Evolutionary conservation across 768 basidiomycete genomes (phyloP).

Genomic region (Pisolithus tinctorius): DNA sequence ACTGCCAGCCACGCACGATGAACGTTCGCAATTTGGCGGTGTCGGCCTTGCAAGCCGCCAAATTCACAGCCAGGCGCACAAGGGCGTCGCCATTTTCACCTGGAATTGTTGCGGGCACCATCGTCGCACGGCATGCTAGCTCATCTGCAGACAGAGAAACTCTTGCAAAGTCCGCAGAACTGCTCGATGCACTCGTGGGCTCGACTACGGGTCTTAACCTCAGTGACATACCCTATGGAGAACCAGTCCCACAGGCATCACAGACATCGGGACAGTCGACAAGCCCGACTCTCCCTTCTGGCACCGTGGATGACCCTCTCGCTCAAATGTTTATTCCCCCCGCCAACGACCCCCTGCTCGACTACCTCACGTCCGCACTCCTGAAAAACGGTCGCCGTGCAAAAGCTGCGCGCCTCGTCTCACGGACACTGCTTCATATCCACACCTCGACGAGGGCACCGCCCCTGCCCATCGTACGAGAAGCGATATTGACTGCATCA

Average conservation of each 20-base stretch:
- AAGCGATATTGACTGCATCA: slow-evolving; percentile 61
- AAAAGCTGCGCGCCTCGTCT: slow-evolving; percentile 47
- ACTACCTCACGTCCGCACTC: slow-evolving; percentile 55
- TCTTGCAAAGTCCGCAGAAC: slow-evolving; percentile 16
- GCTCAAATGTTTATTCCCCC: slow-evolving; percentile 55
- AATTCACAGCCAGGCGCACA: background rate
- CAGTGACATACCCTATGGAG: slow-evolving; percentile 1
- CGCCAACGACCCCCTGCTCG: slow-evolving; percentile 66
- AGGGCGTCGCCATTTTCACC: background rate
- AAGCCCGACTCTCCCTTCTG: background rate
- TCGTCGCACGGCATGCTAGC: slow-evolving; percentile 8
- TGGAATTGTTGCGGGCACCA: background rate
- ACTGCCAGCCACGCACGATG: slow-evolving; percentile 3
- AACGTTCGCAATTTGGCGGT: slow-evolving; percentile 5
- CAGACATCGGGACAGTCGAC: background rate
- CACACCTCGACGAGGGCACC: slow-evolving; percentile 68
- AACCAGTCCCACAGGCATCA: background rate
- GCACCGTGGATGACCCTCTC: background rate
- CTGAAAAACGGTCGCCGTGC: slow-evolving; percentile 62
- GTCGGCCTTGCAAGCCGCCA: background rate
- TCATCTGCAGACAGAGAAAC: slow-evolving; percentile 17
- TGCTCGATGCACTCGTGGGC: slow-evolving; percentile 19
- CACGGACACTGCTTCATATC: slow-evolving; percentile 62
- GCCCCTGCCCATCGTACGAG: slow-evolving; percentile 73
- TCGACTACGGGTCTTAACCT: slow-evolving; percentile 13